phyloP scores from a whole-genome alignment of 83 land plant species.

The Picea abies region DNA sequence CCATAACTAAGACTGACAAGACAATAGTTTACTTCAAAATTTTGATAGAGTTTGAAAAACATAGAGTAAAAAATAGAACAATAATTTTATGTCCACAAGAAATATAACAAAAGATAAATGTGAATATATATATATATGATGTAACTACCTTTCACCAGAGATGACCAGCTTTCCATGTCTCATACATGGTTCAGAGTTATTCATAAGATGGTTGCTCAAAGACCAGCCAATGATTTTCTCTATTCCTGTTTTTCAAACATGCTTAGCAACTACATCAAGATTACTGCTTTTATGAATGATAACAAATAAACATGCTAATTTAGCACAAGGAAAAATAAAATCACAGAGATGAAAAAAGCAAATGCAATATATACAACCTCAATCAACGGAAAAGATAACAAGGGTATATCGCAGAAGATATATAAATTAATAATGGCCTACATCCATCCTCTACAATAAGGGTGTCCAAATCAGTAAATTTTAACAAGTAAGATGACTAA shows the following conservation, averaged over 20 bases:
- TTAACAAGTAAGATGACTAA: too few species aligned
- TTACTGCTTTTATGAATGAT: not conserved
- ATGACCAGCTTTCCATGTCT: slow-evolving; percentile 50
- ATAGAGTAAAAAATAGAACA: too few species aligned
- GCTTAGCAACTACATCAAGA: not conserved
- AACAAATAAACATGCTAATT: too few species aligned
- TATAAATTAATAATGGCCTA: too few species aligned
- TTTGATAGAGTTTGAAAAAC: too few species aligned
- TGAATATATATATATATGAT: not conserved
- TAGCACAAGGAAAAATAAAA: not conserved
- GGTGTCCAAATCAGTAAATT: too few species aligned
- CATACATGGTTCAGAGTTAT: slow-evolving; percentile 37
- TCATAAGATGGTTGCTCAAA: slow-evolving; percentile 65
- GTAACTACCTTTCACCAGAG: slow-evolving; percentile 47
- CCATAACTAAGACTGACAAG: slow-evolving; percentile 65
- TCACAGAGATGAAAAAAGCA: too few species aligned
- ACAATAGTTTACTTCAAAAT: not conserved
- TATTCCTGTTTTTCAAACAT: slow-evolving; percentile 29
- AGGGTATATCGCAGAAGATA: too few species aligned
- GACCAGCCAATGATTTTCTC: slow-evolving; percentile 77
- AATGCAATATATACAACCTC: too few species aligned
- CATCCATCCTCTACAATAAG: too few species aligned
- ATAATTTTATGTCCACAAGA: not conserved
- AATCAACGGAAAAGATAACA: not conserved
- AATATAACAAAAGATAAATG: not conserved